phyloP scores from a whole-genome alignment of 306 rosid genomes.

The Oemleria cerasiformis region DNA sequence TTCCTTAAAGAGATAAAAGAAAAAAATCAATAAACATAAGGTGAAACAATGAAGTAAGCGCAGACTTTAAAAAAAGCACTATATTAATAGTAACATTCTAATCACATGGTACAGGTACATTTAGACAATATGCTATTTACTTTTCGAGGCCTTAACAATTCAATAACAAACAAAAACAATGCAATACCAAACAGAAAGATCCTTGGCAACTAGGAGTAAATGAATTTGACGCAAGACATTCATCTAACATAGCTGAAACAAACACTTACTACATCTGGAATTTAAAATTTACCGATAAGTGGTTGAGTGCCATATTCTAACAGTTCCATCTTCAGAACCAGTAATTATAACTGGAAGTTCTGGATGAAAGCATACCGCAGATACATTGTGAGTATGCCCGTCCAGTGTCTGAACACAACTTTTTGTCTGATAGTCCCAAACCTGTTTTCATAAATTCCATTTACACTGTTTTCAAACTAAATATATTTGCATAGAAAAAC shows the following conservation, averaged over 20 bases:
- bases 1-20: neutral
- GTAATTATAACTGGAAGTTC: slow-evolving; percentile 94
- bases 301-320: slow-evolving; percentile 95
- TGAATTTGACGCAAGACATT: neutral
- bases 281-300: slow-evolving; percentile 65
- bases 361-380: slow-evolving; percentile 98
- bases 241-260: neutral
- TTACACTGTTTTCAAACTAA: slow-evolving; percentile 16
- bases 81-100: neutral
- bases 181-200: neutral
- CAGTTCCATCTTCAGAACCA: slow-evolving; percentile 99
- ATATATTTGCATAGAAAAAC: neutral
- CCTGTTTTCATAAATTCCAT: slow-evolving; percentile 49
- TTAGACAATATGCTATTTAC: neutral
- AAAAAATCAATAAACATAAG: neutral
- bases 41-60: neutral
- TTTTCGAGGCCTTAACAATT: neutral
- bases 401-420: slow-evolving; percentile 98
- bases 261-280: slow-evolving; percentile 10
- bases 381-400: slow-evolving; percentile 99
- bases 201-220: neutral
- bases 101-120: neutral
- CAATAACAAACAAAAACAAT: neutral
- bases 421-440: slow-evolving; percentile 99
- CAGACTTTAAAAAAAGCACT: neutral